Evolutionary conservation across 495 filamentous ascomycete species (phyloP), one percentile per base, ranked within the genome.

Genomic region (Rhypophila decipiens): DNA sequence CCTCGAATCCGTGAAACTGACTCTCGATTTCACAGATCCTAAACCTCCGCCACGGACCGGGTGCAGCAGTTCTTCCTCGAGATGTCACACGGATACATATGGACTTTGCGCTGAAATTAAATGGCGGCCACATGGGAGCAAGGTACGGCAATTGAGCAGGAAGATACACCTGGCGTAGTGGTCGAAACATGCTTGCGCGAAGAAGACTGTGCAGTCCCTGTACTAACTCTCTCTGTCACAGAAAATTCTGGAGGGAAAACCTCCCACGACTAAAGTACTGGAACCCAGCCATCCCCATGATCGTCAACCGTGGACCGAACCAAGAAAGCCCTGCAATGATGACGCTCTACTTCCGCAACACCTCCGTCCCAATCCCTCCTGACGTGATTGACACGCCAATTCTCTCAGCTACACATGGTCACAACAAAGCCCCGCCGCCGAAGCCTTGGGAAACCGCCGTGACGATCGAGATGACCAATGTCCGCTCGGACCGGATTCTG

Each of bases 221-320:
- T 38, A 21, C 36, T 35, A 12, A 24, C 19, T 20, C 22, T 12
- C 24, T 2, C 31, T 3, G 23, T 11, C 41, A n/a, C n/a, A 88
- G 85, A 48, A 87, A 88, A 73, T 95, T 98, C 76, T 96, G 88
- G 90, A 81, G 78, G 40, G 67, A 80, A 31, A 85, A 79, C 56
- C 82, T 98, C 24, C 86, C 87, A 2, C 79, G 87, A 52, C 72
- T 98, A 20, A 95, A 98, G 74, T 97, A 84, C 72, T 85, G 93
- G 73, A 98, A 98, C 62, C 93, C 93, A 0, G 71, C 78, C 7
- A 62, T 97, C 13, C 76, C 79, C 13, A 91, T 97, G 82, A 83
- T 85, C 29, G 81, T 97, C 44, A 79, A 79, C 56, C 84, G 87
- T 41, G 81, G 73, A 18, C 36, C 49, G 17, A 70, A 85, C 20